Evolutionary conservation across 1,139 yeast species (phyloP).

Genomic region (Hyphopichia pseudoburtonii): DNA sequence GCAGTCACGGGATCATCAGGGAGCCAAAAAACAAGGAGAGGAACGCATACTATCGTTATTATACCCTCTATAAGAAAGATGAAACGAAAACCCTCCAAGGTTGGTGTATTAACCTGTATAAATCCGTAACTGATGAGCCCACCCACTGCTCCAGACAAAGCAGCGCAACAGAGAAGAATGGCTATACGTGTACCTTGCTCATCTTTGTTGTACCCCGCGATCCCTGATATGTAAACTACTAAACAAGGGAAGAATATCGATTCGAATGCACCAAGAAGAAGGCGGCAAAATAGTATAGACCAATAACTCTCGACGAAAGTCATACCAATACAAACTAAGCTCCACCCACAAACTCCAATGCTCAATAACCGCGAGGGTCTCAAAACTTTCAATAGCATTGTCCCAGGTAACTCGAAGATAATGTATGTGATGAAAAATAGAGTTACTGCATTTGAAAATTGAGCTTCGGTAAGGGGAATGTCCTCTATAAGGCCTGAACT

Average conservation of each 20-base stretch:
- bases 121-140: constrained; percentile 44
- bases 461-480: constrained; percentile 13
- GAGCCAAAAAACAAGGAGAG: constrained; percentile 23
- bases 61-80: constrained; percentile 31
- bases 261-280: constrained; percentile 23
- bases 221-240: constrained; percentile 36
- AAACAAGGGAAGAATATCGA: constrained; percentile 34
- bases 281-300: constrained; percentile 15
- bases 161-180: constrained; percentile 40
- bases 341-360: constrained; percentile 17
- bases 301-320: constrained; percentile 16
- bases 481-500: constrained; percentile 21
- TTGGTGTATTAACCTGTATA: constrained; percentile 32
- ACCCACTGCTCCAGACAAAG: constrained; percentile 43
- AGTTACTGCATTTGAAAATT: constrained; percentile 20
- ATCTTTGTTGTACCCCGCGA: constrained; percentile 29
- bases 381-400: constrained; percentile 15
- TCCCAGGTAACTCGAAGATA: constrained; percentile 15
- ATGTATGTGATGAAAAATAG: constrained; percentile 21
- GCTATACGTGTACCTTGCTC: constrained; percentile 46
- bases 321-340: constrained; percentile 18
- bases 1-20: constrained; percentile 19
- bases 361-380: constrained; percentile 18
- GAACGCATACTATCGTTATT: constrained; percentile 28
- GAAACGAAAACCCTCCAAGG: constrained; percentile 36